Percentiles rank a stretch among this genome's conserved stretches.
Conservation (phyloP, 2,329 filamentous ascomycete genomes). For the Fusarium drepaniforme region DNA sequence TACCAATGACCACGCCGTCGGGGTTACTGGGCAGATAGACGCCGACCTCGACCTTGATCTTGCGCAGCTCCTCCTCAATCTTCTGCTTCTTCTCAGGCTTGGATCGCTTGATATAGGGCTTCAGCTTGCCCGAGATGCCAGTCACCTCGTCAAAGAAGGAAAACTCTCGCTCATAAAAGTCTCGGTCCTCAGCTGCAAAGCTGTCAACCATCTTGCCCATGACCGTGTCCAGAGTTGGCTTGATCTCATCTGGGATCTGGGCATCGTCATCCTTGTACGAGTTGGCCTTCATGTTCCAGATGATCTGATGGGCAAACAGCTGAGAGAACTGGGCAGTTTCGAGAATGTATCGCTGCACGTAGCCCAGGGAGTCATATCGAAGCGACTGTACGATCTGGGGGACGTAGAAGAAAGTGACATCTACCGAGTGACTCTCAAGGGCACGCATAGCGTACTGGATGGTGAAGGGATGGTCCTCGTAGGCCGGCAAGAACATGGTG, state of each 20-base stretch:
- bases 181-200: slow-evolving; percentile 82
- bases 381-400: slow-evolving; percentile 97
- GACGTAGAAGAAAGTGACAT: slow-evolving; percentile 98
- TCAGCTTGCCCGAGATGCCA: slow-evolving; percentile 92
- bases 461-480: slow-evolving; percentile 90
- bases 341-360: slow-evolving; percentile 95
- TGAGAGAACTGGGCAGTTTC: slow-evolving; percentile 99
- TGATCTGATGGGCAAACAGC: slow-evolving; percentile 98
- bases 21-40: slow-evolving; percentile 98
- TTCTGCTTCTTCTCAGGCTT: slow-evolving; percentile 99
- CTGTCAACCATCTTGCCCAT: slow-evolving; percentile 85
- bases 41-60: slow-evolving; percentile 96
- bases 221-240: slow-evolving; percentile 92
- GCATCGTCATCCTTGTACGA: slow-evolving; percentile 97
- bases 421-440: slow-evolving; percentile 93
- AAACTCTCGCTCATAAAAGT: slow-evolving; percentile 95
- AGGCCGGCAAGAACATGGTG: slow-evolving; percentile 92
- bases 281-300: slow-evolving; percentile 99
- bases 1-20: slow-evolving; percentile 96
- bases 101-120: slow-evolving; percentile 89
- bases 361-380: slow-evolving; percentile 91
- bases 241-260: slow-evolving; percentile 88
- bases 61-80: slow-evolving; percentile 97
- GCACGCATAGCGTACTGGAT: slow-evolving; percentile 98
- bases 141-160: slow-evolving; percentile 99